A percentile compares a stretch with the other conserved stretches of the same genome.
phyloP scores from a whole-genome alignment of 2,329 filamentous ascomycete genomes.

The Sporothrix variecibatus region DNA sequence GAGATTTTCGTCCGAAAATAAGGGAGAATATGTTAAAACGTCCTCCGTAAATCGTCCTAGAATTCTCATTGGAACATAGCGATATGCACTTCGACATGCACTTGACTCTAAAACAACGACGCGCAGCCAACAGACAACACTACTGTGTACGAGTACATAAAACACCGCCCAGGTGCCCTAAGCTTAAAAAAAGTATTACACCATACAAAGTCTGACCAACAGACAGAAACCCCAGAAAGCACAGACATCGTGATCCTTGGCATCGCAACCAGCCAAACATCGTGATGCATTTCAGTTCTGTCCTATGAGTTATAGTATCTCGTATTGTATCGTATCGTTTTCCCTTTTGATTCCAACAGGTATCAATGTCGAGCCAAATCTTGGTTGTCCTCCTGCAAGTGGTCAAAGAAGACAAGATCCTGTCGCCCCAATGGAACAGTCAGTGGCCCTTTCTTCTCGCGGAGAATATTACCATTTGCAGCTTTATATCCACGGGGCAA shows the following conservation, averaged over 20 bases:
- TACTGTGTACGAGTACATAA: neutral
- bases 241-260: neutral
- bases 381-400: neutral
- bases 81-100: neutral
- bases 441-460: neutral
- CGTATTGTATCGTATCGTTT: neutral
- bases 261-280: neutral
- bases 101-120: neutral
- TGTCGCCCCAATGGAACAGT: neutral
- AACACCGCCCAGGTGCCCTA: neutral
- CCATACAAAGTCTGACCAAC: neutral
- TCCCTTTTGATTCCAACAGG: neutral
- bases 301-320: neutral
- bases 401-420: neutral
- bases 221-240: neutral
- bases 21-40: no score
- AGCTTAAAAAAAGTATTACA: no score
- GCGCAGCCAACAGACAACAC: slow-evolving; percentile 12
- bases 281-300: neutral
- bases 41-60: no score
- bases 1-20: neutral
- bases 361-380: neutral
- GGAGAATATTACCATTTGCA: neutral
- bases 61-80: neutral
- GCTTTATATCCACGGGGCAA: neutral